Evolutionary conservation across 169 alveolate genomes (phyloP).

Genomic region (Eimeria maxima): DNA sequence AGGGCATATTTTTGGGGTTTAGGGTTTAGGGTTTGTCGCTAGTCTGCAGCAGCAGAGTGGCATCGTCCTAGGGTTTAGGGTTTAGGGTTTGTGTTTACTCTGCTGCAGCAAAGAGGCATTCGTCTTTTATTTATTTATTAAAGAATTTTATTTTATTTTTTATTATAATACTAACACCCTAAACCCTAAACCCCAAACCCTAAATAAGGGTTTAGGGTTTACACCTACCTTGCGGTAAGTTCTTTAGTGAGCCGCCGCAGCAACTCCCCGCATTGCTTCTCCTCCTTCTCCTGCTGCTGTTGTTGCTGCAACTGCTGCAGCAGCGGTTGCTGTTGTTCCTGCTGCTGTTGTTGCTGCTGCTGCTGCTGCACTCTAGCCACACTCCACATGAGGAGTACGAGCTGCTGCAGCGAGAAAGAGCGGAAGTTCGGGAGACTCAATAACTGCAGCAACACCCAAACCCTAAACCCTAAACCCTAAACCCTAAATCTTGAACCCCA

Average conservation of each 20-base stretch:
- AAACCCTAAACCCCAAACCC: too few relatives aligned
- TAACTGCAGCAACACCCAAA: slow-evolving; percentile 16
- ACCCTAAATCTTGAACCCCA: not conserved
- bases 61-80: not conserved
- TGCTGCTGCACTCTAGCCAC: not conserved
- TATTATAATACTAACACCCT: too few relatives aligned
- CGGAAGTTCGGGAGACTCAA: not conserved
- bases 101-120: too few relatives aligned
- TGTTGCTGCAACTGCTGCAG: slow-evolving; percentile 39
- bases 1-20: too few relatives aligned
- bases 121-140: too few relatives aligned
- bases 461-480: slow-evolving; percentile 46
- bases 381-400: not conserved
- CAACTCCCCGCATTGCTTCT: too few relatives aligned
- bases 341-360: slow-evolving; percentile 39
- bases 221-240: not conserved
- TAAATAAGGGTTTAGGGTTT: slow-evolving; percentile 9
- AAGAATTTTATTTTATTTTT: too few relatives aligned
- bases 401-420: slow-evolving; percentile 49
- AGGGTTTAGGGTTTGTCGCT: too few relatives aligned
- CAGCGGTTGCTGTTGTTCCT: slow-evolving; percentile 28
- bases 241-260: not conserved
- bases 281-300: not conserved
- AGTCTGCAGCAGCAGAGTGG: too few relatives aligned
- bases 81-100: slow-evolving; percentile 43